Evolutionary conservation across 371 early-diverging fungal species (phyloP), one percentile per base, ranked within the genome.

Genomic region (Zychaea mexicana): DNA sequence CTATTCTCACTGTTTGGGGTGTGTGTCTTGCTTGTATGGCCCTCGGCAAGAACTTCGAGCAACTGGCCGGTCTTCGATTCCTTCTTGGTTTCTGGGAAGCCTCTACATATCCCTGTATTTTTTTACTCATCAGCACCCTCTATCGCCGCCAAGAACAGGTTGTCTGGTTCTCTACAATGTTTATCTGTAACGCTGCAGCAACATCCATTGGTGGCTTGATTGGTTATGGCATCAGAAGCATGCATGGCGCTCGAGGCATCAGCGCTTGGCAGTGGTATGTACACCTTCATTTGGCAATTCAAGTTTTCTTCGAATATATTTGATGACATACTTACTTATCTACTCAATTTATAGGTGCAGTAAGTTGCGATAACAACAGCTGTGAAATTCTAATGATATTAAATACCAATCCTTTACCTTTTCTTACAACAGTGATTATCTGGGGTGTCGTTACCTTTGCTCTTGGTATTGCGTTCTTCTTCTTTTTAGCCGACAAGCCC

Each of bases 401-500:
- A n/a, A n/a, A n/a, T n/a, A n/a, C n/a, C n/a, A n/a, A n/a, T n/a
- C n/a, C n/a, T n/a, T n/a, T n/a, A n/a, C n/a, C n/a, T n/a, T n/a
- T n/a, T n/a, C n/a, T n/a, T n/a, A n/a, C n/a, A n/a, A n/a, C n/a
- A 42, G 42, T 78, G 78, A 59, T 79, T 22, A 67, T 79, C 19
- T 64, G 72, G 31, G 79, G 79, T 33, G 27, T 38, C 32, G 19
- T 66, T 19, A 76, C 79, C 7, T 52, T 71, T 12, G 8, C 69
- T n/a, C 46, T 74, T 28, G 79, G 79, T 3, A 21, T 74, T 32
- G 19, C 66, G 13, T 60, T 69, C 36, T 76, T 76, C 57, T 69
- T 79, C 60, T 79, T 76, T 38, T 63, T 79, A 22, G 66, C 74
- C 28, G 79, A 79, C 57, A 59, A 66, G 47, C 73, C 79, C n/a